phyloP scores from a whole-genome alignment of 441 rosid genomes.

The Bruguiera hainesii region DNA sequence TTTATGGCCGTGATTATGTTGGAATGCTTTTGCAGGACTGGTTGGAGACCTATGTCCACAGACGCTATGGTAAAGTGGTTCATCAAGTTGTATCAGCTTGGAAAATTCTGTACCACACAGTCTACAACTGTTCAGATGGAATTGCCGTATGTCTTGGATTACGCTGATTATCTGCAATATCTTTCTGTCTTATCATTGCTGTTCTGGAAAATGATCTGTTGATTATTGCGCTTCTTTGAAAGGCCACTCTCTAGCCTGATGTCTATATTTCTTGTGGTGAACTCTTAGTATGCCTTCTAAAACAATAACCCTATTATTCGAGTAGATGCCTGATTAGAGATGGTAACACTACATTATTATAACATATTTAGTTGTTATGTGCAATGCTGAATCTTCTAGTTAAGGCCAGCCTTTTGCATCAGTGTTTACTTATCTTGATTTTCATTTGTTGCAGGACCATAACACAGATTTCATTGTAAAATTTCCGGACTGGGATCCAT shows the following conservation, averaged over 20 bases:
- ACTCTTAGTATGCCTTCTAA: too few relatives aligned
- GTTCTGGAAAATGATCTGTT: neutral
- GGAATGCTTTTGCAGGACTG: conserved; percentile 56
- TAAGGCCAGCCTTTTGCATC: neutral
- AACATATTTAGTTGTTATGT: neutral
- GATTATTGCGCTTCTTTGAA: too few relatives aligned
- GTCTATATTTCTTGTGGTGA: too few relatives aligned
- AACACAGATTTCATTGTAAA: conserved; percentile 91
- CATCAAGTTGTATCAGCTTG: conserved; percentile 64
- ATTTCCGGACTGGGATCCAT: conserved; percentile 92
- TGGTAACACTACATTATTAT: neutral
- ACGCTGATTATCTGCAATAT: conserved; percentile 10
- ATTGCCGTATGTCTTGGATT: conserved; percentile 54
- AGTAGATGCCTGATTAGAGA: too few relatives aligned
- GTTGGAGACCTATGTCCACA: conserved; percentile 66
- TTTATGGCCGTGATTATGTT: conserved; percentile 5
- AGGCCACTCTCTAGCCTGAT: too few relatives aligned
- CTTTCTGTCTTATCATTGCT: conserved; percentile 1
- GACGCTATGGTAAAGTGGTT: conserved; percentile 84
- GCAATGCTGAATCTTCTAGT: neutral
- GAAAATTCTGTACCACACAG: conserved; percentile 74
- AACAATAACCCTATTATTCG: too few relatives aligned
- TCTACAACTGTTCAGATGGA: conserved; percentile 88
- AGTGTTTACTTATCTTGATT: conserved; percentile 5
- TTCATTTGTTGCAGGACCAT: conserved; percentile 62